phyloP scores from a whole-genome alignment of 441 rosid genomes.

The Manihot esculenta region DNA sequence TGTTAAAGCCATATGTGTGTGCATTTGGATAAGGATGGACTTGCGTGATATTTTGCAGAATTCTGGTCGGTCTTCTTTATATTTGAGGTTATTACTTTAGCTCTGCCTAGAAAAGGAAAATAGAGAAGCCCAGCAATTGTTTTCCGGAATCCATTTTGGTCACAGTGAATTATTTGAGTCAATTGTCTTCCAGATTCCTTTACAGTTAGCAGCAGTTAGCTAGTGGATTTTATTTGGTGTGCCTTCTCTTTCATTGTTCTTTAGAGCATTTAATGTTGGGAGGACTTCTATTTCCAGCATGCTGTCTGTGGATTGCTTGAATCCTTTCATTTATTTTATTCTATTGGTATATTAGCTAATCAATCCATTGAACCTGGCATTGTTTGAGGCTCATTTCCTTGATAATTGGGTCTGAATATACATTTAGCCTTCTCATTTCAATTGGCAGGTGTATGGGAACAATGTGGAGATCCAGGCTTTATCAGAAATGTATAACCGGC shows the following conservation, averaged over 20 bases:
- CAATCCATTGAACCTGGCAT: background rate
- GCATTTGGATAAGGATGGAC: background rate
- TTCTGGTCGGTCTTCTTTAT: background rate
- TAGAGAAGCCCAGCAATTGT: background rate
- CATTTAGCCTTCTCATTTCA: background rate
- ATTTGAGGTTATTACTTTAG: background rate
- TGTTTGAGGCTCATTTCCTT: background rate
- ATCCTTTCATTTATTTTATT: background rate
- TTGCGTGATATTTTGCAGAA: background rate
- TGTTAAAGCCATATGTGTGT: background rate
- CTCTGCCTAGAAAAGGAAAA: background rate
- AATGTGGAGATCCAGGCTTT: slow-evolving; percentile 94
- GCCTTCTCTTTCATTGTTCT: background rate
- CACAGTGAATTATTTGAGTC: background rate
- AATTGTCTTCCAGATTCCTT: background rate
- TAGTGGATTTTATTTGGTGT: too few species aligned
- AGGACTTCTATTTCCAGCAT: background rate
- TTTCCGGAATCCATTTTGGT: background rate
- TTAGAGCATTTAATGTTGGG: background rate
- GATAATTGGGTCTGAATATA: background rate
- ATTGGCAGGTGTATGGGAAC: slow-evolving; percentile 91
- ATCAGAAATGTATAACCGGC: slow-evolving; percentile 97
- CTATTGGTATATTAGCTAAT: background rate
- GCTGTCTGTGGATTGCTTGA: background rate
- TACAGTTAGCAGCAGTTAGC: too few species aligned